Evolutionary conservation across 805 yeast genomes (phyloP).

Genomic region (Saccharomycopsis fibuligera): DNA sequence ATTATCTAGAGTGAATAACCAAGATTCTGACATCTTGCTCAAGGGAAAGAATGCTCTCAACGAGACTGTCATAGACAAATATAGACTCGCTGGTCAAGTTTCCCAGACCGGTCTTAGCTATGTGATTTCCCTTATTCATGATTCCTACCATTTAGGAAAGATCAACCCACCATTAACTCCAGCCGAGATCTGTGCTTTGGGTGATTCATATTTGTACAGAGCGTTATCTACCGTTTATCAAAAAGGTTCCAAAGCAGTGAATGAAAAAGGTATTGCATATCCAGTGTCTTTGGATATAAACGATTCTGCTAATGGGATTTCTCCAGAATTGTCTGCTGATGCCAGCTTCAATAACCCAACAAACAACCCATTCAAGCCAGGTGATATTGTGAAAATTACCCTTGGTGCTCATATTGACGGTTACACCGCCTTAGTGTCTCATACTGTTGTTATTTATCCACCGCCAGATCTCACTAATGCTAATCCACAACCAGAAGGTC

Average conservation of each 20-base stretch:
- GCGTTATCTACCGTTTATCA: constrained; percentile 57
- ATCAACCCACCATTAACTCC: constrained; percentile 40
- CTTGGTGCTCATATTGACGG: constrained; percentile 95
- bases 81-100: constrained; percentile 84
- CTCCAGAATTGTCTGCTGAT: constrained; percentile 76
- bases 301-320: constrained; percentile 68
- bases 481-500: constrained; percentile 52
- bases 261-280: constrained; percentile 86
- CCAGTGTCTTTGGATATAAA: constrained; percentile 89
- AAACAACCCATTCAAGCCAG: constrained; percentile 43
- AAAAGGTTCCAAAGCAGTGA: constrained; percentile 42
- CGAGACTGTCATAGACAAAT: constrained; percentile 64
- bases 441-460: constrained; percentile 80
- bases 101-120: constrained; percentile 75
- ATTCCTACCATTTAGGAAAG: constrained; percentile 58
- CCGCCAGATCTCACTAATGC: constrained; percentile 38
- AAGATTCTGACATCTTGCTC: constrained; percentile 64
- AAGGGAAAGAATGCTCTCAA: constrained; percentile 65
- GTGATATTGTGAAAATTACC: constrained; percentile 80
- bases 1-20: constrained; percentile 68
- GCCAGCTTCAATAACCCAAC: constrained; percentile 30
- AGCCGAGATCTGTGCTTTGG: constrained; percentile 72
- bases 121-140: constrained; percentile 59
- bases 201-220: constrained; percentile 67
- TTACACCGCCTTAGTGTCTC: constrained; percentile 80